Conservation (phyloP, 768 basidiomycete species). For the Strobilomyces dryophilus region DNA sequence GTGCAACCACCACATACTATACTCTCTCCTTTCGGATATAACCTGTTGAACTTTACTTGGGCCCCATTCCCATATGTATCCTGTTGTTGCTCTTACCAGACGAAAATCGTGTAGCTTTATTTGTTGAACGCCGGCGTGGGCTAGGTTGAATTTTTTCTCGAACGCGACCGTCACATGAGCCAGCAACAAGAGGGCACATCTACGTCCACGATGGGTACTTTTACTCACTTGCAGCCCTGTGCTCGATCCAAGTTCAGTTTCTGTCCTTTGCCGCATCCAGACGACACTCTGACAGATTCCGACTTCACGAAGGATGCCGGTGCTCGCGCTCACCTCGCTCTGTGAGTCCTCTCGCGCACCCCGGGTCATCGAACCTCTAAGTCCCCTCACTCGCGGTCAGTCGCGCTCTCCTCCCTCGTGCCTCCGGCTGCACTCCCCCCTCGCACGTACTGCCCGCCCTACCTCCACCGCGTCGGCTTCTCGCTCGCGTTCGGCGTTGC, state of each 20-base stretch:
- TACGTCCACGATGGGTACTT: constrained; percentile 19
- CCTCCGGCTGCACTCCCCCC: constrained; percentile 31
- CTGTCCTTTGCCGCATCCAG: neutral
- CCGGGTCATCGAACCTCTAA: neutral
- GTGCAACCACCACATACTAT: constrained; percentile 6
- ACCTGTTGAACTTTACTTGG: neutral
- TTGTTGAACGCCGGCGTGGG: neutral
- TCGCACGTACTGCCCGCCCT: constrained; percentile 35
- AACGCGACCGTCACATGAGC: constrained; percentile 5
- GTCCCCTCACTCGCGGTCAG: constrained; percentile 19
- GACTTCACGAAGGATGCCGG: constrained; percentile 22
- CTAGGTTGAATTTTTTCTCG: neutral
- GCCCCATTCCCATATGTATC: constrained; percentile 8
- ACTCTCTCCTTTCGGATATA: constrained; percentile 1
- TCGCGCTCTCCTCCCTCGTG: constrained; percentile 33
- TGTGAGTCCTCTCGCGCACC: constrained; percentile 24
- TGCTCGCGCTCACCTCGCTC: constrained; percentile 30
- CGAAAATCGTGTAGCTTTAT: constrained; percentile 11
- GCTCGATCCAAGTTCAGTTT: constrained; percentile 30
- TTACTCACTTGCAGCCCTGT: constrained; percentile 26
- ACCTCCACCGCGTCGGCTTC: constrained; percentile 42
- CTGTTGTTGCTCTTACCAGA: constrained; percentile 3
- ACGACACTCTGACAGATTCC: constrained; percentile 13
- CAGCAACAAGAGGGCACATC: neutral
- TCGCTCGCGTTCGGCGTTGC: constrained; percentile 41